Conservation (phyloP, 2,329 filamentous ascomycete genomes). For the Periconia digitata region DNA sequence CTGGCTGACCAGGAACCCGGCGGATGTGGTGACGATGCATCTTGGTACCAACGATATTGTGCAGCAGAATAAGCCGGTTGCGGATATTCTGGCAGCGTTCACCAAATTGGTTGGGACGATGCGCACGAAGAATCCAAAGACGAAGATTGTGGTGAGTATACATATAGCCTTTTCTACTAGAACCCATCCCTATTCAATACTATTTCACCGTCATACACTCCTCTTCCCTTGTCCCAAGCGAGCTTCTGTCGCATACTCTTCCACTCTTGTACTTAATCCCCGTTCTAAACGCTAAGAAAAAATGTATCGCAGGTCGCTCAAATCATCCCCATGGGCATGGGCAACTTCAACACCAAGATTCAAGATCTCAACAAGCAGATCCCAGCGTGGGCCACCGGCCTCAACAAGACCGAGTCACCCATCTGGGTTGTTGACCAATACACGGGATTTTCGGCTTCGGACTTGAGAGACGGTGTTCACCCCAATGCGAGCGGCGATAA, state of each 20-base stretch:
- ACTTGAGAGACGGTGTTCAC: constrained; percentile 45
- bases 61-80: constrained; percentile 42
- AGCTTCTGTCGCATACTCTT: background rate
- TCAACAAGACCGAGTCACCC: constrained; percentile 43
- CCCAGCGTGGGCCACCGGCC: constrained; percentile 41
- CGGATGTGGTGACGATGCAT: constrained; percentile 52
- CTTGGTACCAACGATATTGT: constrained; percentile 50
- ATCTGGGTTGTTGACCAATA: constrained; percentile 50
- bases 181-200: background rate
- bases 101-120: constrained; percentile 44
- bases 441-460: constrained; percentile 39
- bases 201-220: background rate
- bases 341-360: constrained; percentile 41
- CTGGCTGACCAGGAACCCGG: constrained; percentile 47
- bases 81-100: constrained; percentile 46
- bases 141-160: constrained; percentile 47
- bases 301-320: constrained; percentile 45
- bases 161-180: background rate
- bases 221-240: background rate
- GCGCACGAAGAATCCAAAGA: constrained; percentile 44
- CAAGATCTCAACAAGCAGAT: constrained; percentile 45
- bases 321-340: constrained; percentile 41
- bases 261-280: no score
- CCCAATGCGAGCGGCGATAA: constrained; percentile 45
- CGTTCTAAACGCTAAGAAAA: no score